phyloP scores from a whole-genome alignment of 441 rosid genomes.

The Erysimum cheiri region DNA sequence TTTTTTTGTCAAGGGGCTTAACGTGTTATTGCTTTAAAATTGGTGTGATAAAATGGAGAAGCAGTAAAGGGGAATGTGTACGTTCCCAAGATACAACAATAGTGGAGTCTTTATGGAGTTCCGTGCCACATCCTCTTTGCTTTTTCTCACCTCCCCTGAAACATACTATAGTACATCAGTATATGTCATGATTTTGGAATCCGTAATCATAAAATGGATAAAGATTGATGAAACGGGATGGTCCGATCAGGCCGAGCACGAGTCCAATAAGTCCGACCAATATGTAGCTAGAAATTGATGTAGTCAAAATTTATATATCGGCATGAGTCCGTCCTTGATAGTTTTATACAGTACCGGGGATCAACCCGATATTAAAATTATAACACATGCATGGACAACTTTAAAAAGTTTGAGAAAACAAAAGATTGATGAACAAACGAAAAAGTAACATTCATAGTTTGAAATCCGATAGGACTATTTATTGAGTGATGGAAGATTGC shows the following conservation, averaged over 20 bases:
- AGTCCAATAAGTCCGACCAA: no score
- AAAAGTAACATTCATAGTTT: background rate
- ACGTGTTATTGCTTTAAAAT: background rate
- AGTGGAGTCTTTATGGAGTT: slow-evolving; percentile 58
- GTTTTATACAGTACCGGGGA: background rate
- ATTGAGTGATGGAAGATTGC: background rate
- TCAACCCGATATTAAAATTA: background rate
- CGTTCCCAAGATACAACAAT: slow-evolving; percentile 36
- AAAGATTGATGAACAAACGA: background rate
- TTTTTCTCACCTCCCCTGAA: slow-evolving; percentile 28
- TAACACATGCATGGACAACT: background rate
- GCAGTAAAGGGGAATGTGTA: slow-evolving; percentile 17
- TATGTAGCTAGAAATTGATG: no score
- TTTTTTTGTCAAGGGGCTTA: no score
- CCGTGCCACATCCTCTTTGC: slow-evolving; percentile 48
- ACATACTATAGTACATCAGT: background rate
- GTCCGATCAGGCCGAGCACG: no score
- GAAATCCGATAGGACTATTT: background rate
- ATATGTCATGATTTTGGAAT: background rate
- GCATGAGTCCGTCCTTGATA: no score
- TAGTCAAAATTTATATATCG: no score
- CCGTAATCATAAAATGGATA: no score
- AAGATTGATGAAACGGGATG: no score
- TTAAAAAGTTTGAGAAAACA: background rate
- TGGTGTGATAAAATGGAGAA: slow-evolving; percentile 7